A percentile compares a stretch with the other conserved stretches of the same genome.
Evolutionary conservation across 2,329 filamentous ascomycete genomes (phyloP).

Genomic region (Sclerotinia minor): DNA sequence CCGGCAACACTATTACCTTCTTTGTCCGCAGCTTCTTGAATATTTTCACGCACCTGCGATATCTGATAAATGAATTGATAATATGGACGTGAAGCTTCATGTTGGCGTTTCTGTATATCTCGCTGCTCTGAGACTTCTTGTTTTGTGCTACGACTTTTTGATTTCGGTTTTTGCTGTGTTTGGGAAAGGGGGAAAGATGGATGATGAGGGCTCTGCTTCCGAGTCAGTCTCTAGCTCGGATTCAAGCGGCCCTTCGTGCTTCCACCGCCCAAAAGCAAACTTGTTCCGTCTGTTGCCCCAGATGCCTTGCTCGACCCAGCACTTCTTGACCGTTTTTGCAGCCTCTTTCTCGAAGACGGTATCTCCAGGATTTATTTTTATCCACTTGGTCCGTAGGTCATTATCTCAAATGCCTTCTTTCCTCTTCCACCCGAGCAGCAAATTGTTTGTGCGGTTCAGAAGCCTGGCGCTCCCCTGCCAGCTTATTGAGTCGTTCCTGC

Average conservation of each 20-base stretch:
- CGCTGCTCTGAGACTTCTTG: conserved; percentile 26
- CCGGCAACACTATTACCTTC: conserved; percentile 29
- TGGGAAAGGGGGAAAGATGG: conserved; percentile 19
- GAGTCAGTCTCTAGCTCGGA: conserved; percentile 24
- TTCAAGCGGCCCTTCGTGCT: conserved; percentile 29
- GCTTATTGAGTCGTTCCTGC: not conserved
- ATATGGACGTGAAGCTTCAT: conserved; percentile 37
- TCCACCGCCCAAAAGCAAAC: conserved; percentile 22
- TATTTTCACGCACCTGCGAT: conserved; percentile 35
- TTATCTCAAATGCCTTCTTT: conserved; percentile 25
- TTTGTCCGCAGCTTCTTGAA: conserved; percentile 36
- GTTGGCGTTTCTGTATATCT: conserved; percentile 29
- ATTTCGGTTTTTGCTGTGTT: conserved; percentile 14
- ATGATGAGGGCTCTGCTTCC: conserved; percentile 19
- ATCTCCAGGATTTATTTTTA: conserved; percentile 3
- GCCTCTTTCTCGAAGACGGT: conserved; percentile 17
- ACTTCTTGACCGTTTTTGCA: conserved; percentile 33
- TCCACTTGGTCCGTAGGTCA: conserved; percentile 23
- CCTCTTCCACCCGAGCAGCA: conserved; percentile 23
- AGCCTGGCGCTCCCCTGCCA: conserved; percentile 20
- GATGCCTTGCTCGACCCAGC: conserved; percentile 39
- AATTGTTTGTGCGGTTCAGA: conserved; percentile 28
- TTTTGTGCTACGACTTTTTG: conserved; percentile 28
- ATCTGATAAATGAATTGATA: conserved; percentile 39
- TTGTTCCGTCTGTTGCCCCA: conserved; percentile 28